Percentiles rank a stretch among this genome's conserved stretches.
phyloP scores from a whole-genome alignment of 306 rosid species.

The Myrica gale region DNA sequence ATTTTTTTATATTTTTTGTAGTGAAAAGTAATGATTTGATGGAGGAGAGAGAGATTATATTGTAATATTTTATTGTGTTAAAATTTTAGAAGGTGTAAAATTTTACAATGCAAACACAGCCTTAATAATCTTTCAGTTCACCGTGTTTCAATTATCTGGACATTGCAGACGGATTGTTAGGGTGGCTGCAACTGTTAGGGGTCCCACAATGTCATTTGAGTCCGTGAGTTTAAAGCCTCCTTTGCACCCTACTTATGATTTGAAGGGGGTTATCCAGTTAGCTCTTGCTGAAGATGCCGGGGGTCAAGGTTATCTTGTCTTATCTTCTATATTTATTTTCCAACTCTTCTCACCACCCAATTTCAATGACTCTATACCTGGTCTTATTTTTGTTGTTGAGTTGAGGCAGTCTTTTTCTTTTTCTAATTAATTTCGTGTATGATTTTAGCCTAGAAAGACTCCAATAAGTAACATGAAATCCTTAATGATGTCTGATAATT shows the following conservation, averaged over 20 bases:
- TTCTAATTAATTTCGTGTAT: neutral
- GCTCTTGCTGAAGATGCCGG: constrained; percentile 90
- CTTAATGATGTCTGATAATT: neutral
- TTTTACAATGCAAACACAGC: too few relatives aligned
- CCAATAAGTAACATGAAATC: neutral
- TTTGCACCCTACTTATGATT: constrained; percentile 83
- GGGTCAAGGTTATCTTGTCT: constrained; percentile 46
- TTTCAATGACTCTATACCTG: neutral
- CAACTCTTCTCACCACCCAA: neutral
- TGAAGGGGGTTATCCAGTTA: constrained; percentile 62
- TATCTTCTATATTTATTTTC: constrained; percentile 8
- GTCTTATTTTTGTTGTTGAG: neutral
- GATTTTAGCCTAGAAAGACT: neutral
- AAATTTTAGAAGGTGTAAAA: too few relatives aligned
- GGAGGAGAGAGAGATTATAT: too few relatives aligned
- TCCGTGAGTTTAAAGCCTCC: constrained; percentile 71
- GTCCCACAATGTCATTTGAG: constrained; percentile 35
- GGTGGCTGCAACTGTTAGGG: constrained; percentile 50
- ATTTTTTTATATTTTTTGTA: too few relatives aligned
- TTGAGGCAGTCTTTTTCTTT: neutral
- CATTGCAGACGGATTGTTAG: constrained; percentile 42
- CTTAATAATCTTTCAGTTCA: neutral
- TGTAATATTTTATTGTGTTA: too few relatives aligned
- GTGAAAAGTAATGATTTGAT: too few relatives aligned
- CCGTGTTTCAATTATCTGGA: constrained; percentile 15